Evolutionary conservation across 495 filamentous ascomycete species (phyloP).

Genomic region (Xylaria flabelliformis): DNA sequence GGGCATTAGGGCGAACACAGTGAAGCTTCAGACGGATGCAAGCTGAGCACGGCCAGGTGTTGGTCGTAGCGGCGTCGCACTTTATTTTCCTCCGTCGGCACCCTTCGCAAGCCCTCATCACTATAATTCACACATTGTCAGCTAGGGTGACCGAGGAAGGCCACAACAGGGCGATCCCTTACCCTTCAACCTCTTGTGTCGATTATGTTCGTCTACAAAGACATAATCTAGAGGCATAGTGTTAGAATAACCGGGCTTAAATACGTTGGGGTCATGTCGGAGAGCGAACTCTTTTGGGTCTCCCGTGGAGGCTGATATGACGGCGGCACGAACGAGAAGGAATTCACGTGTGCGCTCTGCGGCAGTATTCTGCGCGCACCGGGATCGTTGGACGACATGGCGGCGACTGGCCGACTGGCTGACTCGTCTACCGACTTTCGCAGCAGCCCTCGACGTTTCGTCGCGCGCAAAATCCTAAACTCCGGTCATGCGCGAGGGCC

Average conservation of each 20-base stretch:
- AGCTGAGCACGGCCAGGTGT: slow-evolving; percentile 96
- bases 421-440: neutral
- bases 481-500: slow-evolving; percentile 22
- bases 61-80: slow-evolving; percentile 96
- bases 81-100: slow-evolving; percentile 92
- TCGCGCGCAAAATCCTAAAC: slow-evolving; percentile 20
- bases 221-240: slow-evolving; percentile 78
- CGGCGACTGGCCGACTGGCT: slow-evolving; percentile 19
- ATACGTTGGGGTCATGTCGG: slow-evolving; percentile 23
- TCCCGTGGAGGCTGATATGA: slow-evolving; percentile 63
- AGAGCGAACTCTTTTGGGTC: slow-evolving; percentile 68
- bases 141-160: slow-evolving; percentile 1
- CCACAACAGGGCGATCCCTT: slow-evolving; percentile 35
- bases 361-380: slow-evolving; percentile 62
- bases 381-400: slow-evolving; percentile 63
- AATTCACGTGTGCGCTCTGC: slow-evolving; percentile 61
- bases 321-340: slow-evolving; percentile 65
- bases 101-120: slow-evolving; percentile 98
- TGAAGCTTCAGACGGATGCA: slow-evolving; percentile 91
- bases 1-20: slow-evolving; percentile 90
- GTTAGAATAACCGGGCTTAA: slow-evolving; percentile 32
- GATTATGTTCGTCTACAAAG: slow-evolving; percentile 98
- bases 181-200: slow-evolving; percentile 97
- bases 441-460: slow-evolving; percentile 24
- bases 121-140: slow-evolving; percentile 53